Percentiles rank a stretch among this genome's conserved stretches.
Conservation (phyloP, 768 basidiomycete genomes). For the Steccherinum ochraceum region DNA sequence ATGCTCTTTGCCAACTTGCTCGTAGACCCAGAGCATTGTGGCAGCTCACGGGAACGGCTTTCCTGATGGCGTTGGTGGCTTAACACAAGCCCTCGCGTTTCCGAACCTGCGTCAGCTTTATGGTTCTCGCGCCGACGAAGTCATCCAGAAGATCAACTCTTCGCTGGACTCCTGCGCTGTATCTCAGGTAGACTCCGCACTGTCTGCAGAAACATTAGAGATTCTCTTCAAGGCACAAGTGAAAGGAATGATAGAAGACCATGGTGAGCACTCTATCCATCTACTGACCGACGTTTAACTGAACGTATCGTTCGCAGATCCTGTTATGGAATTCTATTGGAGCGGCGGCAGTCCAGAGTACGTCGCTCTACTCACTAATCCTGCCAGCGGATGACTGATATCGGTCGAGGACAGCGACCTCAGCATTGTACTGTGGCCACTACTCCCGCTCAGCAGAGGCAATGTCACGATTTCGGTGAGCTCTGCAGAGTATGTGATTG, state of each 20-base stretch:
- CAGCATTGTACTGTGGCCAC: conserved; percentile 46
- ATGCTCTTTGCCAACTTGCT: background rate
- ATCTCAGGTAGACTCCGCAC: conserved; percentile 33
- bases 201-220: conserved; percentile 24
- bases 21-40: too few relatives aligned
- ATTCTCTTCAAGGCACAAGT: too few relatives aligned
- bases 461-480: conserved; percentile 39
- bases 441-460: conserved; percentile 51
- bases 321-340: background rate
- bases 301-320: background rate
- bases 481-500: background rate
- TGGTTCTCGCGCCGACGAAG: conserved; percentile 24
- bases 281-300: too few relatives aligned
- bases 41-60: too few relatives aligned
- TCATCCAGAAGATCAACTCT: conserved; percentile 25
- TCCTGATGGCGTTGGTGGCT: background rate
- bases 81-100: conserved; percentile 41
- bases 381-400: conserved; percentile 44
- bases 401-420: conserved; percentile 34
- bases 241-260: too few relatives aligned
- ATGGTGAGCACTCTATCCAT: too few relatives aligned
- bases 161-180: conserved; percentile 37
- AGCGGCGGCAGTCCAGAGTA: conserved; percentile 30
- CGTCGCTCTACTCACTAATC: conserved; percentile 41
- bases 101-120: conserved; percentile 47